phyloP scores from a whole-genome alignment of 805 yeast species.

The Cyberlindnera mycetangii region DNA sequence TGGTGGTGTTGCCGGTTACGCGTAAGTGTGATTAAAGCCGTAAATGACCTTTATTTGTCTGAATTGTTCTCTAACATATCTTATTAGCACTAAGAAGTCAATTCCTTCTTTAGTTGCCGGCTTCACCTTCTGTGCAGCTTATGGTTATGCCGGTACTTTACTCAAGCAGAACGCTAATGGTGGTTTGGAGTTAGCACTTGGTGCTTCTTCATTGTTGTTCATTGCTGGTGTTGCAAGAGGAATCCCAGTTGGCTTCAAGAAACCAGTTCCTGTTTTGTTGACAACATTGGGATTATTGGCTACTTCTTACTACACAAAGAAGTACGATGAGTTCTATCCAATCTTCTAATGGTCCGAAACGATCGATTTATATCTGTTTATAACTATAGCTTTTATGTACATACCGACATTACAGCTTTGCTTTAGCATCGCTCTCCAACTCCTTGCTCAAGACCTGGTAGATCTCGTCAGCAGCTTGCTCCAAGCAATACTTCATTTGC shows the following conservation, averaged over 20 bases:
- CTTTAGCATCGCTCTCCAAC: slow-evolving; percentile 8
- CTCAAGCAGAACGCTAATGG: slow-evolving; percentile 68
- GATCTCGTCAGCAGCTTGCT: slow-evolving; percentile 79
- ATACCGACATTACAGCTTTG: slow-evolving; percentile 10
- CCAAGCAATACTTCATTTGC: slow-evolving; percentile 62
- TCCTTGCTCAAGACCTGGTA: slow-evolving; percentile 50
- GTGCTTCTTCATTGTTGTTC: slow-evolving; percentile 61
- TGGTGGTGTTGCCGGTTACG: slow-evolving; percentile 71
- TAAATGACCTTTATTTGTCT: no score
- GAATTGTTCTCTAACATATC: not conserved
- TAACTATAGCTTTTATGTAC: no score
- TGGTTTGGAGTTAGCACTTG: slow-evolving; percentile 80
- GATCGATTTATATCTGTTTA: not conserved
- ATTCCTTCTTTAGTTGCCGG: slow-evolving; percentile 84
- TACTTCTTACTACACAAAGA: slow-evolving; percentile 65
- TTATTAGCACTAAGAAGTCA: slow-evolving; percentile 43
- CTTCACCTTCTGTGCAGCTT: slow-evolving; percentile 51
- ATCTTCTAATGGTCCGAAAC: slow-evolving; percentile 8
- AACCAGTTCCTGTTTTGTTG: slow-evolving; percentile 73
- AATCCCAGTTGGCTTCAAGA: slow-evolving; percentile 51
- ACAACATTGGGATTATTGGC: slow-evolving; percentile 61
- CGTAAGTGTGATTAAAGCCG: slow-evolving; percentile 35
- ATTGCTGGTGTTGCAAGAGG: slow-evolving; percentile 76
- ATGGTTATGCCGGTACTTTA: slow-evolving; percentile 73
- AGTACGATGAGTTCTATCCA: slow-evolving; percentile 70